Conservation (phyloP, 257 asterid genomes). For the Capsicum pubescens region DNA sequence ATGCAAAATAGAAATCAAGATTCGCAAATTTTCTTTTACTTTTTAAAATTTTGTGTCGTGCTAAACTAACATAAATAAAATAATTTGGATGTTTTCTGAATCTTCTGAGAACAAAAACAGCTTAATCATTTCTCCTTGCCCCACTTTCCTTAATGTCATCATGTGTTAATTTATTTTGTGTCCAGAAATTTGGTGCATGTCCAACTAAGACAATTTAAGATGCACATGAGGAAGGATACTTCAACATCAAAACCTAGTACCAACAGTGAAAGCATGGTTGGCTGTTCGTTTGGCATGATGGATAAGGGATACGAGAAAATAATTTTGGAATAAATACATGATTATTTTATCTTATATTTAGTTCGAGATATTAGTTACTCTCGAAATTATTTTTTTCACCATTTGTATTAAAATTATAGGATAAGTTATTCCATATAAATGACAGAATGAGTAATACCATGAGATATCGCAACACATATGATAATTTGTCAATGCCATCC, state of each 20-base stretch:
- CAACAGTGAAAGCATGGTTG: neutral
- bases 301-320: neutral
- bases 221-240: neutral
- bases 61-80: too few relatives aligned
- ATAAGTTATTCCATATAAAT: neutral
- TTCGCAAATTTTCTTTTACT: too few relatives aligned
- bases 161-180: slow-evolving; percentile 2
- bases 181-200: slow-evolving; percentile 3
- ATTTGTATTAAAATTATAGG: neutral
- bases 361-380: neutral
- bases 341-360: neutral
- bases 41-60: too few relatives aligned
- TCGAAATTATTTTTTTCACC: neutral
- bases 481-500: neutral
- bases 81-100: neutral
- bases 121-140: neutral
- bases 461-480: neutral
- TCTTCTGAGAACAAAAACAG: neutral
- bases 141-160: neutral
- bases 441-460: neutral
- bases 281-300: neutral
- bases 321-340: accelerated
- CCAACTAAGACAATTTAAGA: slow-evolving; percentile 22
- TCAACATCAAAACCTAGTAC: neutral
- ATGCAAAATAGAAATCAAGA: too few relatives aligned